Percentiles rank a stretch among this genome's conserved stretches.
Evolutionary conservation across 1,139 yeast species (phyloP).

Genomic region (Kodamaea sp.): DNA sequence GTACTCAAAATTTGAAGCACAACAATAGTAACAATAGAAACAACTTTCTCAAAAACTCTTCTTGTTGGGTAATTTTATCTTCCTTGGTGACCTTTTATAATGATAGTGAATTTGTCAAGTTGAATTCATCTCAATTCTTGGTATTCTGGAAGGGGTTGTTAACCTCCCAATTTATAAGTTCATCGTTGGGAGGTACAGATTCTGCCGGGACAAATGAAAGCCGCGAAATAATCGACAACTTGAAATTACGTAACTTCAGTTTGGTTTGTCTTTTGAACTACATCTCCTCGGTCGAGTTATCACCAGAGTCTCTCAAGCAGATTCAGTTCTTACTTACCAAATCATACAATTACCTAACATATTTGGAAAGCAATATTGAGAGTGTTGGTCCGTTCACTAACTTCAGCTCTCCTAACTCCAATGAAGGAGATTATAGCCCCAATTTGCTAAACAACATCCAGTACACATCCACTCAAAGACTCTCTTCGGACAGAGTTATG

Average conservation of each 20-base stretch:
- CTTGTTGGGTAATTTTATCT: constrained; percentile 71
- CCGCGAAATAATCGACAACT: constrained; percentile 37
- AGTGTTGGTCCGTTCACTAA: constrained; percentile 36
- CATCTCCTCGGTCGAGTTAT: constrained; percentile 37
- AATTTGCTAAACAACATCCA: constrained; percentile 33
- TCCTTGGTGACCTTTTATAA: constrained; percentile 63
- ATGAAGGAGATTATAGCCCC: constrained; percentile 33
- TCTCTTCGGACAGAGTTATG: constrained; percentile 31
- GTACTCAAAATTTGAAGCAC: constrained; percentile 50
- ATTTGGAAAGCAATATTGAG: constrained; percentile 43
- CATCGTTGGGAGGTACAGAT: constrained; percentile 24
- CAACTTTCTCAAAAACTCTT: constrained; percentile 25
- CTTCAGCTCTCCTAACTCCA: constrained; percentile 29
- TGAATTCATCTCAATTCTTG: constrained; percentile 74
- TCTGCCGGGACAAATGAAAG: constrained; percentile 24
- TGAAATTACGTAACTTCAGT: constrained; percentile 42
- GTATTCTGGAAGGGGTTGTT: constrained; percentile 82
- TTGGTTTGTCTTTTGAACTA: constrained; percentile 45
- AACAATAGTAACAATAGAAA: constrained; percentile 22
- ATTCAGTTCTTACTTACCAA: constrained; percentile 45
- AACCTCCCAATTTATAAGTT: constrained; percentile 50
- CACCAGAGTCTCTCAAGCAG: constrained; percentile 47
- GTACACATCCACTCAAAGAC: constrained; percentile 24
- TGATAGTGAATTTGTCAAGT: constrained; percentile 54
- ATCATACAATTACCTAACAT: constrained; percentile 44